A percentile compares a stretch with the other conserved stretches of the same genome.
phyloP scores from a whole-genome alignment of 768 basidiomycete genomes.

The Mycena chlorophos region DNA sequence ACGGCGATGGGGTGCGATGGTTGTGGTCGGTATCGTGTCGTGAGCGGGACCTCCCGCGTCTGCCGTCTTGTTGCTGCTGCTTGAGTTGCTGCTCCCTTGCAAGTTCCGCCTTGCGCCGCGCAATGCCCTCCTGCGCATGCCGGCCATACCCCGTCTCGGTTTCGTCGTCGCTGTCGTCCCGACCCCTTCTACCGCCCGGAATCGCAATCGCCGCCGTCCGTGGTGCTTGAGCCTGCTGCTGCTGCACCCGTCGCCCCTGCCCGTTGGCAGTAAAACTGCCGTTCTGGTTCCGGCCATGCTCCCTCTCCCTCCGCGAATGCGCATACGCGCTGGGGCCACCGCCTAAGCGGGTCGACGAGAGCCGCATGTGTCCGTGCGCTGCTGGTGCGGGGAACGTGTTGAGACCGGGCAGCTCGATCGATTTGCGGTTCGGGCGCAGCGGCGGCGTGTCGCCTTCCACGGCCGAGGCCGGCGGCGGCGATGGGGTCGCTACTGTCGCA shows the following conservation, averaged over 20 bases:
- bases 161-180: background rate
- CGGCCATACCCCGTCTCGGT: slow-evolving; percentile 17
- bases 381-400: slow-evolving; percentile 13
- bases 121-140: slow-evolving; percentile 17
- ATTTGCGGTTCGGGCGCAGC: slow-evolving; percentile 21
- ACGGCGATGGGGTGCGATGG: slow-evolving; percentile 7
- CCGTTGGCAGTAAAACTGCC: background rate
- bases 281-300: background rate
- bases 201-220: slow-evolving; percentile 16
- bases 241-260: background rate
- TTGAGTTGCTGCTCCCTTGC: background rate
- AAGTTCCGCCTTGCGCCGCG: slow-evolving; percentile 13
- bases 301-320: slow-evolving; percentile 4
- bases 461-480: too few species aligned
- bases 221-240: too few species aligned
- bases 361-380: background rate
- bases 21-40: background rate
- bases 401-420: slow-evolving; percentile 22
- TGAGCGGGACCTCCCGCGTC: slow-evolving; percentile 16
- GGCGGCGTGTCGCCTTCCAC: background rate
- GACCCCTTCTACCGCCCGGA: background rate
- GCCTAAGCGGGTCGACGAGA: slow-evolving; percentile 12
- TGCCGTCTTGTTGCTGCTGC: background rate
- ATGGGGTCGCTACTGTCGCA: too few species aligned
- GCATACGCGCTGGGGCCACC: slow-evolving; percentile 12